Conservation (phyloP, 495 filamentous ascomycete genomes). For the Neurospora africana region DNA sequence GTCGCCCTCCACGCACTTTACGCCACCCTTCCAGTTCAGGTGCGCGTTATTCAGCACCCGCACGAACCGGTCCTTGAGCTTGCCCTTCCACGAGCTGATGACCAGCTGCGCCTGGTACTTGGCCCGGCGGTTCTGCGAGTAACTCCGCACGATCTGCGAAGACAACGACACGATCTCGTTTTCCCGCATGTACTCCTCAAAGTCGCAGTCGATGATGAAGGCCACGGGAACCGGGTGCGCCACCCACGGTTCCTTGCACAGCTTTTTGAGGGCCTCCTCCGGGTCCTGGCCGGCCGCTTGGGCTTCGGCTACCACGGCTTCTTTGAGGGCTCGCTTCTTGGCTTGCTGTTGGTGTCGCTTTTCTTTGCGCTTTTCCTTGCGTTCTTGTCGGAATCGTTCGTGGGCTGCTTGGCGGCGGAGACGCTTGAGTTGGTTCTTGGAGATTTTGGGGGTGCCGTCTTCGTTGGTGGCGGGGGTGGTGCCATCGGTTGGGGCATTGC, state of each 20-base stretch:
- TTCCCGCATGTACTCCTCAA: constrained; percentile 77
- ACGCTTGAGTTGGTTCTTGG: constrained; percentile 77
- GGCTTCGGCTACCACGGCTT: constrained; percentile 32
- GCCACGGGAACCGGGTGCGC: constrained; percentile 54
- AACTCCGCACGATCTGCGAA: constrained; percentile 72
- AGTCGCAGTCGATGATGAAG: constrained; percentile 82
- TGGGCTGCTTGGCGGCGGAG: constrained; percentile 52
- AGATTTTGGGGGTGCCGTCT: constrained; percentile 34
- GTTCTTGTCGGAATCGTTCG: constrained; percentile 56
- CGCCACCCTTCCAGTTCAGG: constrained; percentile 60
- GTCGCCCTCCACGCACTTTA: constrained; percentile 58
- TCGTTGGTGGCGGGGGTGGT: not conserved
- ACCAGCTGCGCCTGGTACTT: constrained; percentile 56
- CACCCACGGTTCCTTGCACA: constrained; percentile 18
- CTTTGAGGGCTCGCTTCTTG: constrained; percentile 35
- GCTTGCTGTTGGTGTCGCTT: constrained; percentile 56
- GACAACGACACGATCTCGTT: constrained; percentile 73
- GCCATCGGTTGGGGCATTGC: not conserved
- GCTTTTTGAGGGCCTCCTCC: not conserved
- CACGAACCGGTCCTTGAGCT: constrained; percentile 70
- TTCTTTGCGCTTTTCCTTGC: constrained; percentile 61
- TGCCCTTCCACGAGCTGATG: constrained; percentile 65
- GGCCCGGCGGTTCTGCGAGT: constrained; percentile 71
- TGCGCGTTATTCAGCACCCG: constrained; percentile 56
- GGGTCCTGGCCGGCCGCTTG: constrained; percentile 30